These are phyloP conservation scores for Gaeumannomyces sp. DNA, from an alignment of 2,329 filamentous ascomycete genomes.

Conservation along the genomic window DNA sequence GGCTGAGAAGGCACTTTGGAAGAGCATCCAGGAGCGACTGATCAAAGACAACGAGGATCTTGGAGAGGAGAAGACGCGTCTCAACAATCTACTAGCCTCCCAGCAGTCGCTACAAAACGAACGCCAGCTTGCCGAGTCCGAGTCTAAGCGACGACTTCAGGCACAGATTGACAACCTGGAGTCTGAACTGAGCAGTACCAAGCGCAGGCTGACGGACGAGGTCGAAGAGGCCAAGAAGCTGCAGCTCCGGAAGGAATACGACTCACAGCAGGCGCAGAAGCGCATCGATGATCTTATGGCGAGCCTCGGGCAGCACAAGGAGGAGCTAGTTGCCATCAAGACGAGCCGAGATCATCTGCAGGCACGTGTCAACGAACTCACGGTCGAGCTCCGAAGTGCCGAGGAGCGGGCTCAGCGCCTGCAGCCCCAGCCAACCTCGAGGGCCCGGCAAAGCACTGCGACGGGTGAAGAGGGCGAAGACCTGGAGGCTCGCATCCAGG, in stretches of 20 bases:
- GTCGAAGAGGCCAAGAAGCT: conserved; percentile 79
- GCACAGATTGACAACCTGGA: conserved; percentile 72
- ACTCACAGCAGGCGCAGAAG: conserved; percentile 80
- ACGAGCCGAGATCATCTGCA: conserved; percentile 87
- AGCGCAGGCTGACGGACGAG: conserved; percentile 78
- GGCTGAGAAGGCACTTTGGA: conserved; percentile 91
- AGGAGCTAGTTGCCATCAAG: conserved; percentile 80
- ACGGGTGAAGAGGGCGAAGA: conserved; percentile 34
- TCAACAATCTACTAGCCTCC: conserved; percentile 76
- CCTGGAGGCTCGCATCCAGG: conserved; percentile 61
- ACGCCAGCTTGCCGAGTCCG: conserved; percentile 76
- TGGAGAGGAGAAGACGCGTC: conserved; percentile 73
- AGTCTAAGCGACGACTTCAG: conserved; percentile 75
- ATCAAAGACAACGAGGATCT: conserved; percentile 82
- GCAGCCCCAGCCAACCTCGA: conserved; percentile 68
- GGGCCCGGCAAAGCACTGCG: conserved; percentile 36
- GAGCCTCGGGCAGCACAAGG: conserved; percentile 71
- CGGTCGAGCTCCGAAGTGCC: conserved; percentile 78
- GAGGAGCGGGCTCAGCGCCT: conserved; percentile 81
- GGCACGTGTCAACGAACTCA: conserved; percentile 79
- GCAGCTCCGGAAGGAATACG: conserved; percentile 80
- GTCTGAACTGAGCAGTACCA: conserved; percentile 67
- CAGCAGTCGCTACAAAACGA: conserved; percentile 90
- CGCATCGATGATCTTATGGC: conserved; percentile 86
- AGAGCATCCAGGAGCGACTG: conserved; percentile 83